A percentile compares a stretch with the other conserved stretches of the same genome.
phyloP scores from a whole-genome alignment of 1,284 basidiomycete species.

The Calocybe gambosa region DNA sequence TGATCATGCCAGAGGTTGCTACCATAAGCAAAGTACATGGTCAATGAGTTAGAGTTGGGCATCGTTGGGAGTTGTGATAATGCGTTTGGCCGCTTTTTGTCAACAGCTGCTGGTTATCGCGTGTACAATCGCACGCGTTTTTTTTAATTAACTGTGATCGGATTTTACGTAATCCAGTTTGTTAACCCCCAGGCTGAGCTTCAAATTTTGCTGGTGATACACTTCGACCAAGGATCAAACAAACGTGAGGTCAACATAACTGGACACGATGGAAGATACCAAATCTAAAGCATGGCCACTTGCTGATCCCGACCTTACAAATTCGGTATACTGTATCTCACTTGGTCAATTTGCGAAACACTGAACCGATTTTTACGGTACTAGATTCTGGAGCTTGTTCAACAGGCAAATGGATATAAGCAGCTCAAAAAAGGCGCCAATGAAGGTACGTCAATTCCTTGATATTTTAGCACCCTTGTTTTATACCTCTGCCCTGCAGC shows the following conservation, averaged over 20 bases:
- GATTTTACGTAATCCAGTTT: constrained; percentile 9
- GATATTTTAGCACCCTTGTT: not conserved
- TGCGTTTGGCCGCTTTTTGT: not conserved
- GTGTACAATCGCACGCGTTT: not conserved
- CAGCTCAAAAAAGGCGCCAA: constrained; percentile 99
- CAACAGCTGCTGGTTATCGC: not conserved
- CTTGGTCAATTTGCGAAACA: not conserved
- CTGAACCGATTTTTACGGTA: not conserved
- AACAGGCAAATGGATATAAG: constrained; percentile 90
- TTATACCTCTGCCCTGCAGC: constrained; percentile 35
- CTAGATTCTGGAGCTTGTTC: constrained; percentile 85
- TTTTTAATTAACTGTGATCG: too few species aligned
- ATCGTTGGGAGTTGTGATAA: not conserved
- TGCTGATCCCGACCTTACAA: constrained; percentile 86
- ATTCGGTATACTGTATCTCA: constrained; percentile 63
- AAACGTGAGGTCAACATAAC: constrained; percentile 59
- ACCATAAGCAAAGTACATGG: constrained; percentile 19
- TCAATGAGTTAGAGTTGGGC: not conserved
- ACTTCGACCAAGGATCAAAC: constrained; percentile 74
- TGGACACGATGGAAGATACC: constrained; percentile 49
- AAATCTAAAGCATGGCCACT: constrained; percentile 89
- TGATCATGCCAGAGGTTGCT: constrained; percentile 44
- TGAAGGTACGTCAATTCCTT: constrained; percentile 54
- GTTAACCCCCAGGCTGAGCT: too few species aligned
- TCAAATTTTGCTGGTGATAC: too few species aligned